A percentile compares a stretch with the other conserved stretches of the same genome.
Evolutionary conservation across 495 filamentous ascomycete species (phyloP).

Genomic region (Aspergillus indologenus): DNA sequence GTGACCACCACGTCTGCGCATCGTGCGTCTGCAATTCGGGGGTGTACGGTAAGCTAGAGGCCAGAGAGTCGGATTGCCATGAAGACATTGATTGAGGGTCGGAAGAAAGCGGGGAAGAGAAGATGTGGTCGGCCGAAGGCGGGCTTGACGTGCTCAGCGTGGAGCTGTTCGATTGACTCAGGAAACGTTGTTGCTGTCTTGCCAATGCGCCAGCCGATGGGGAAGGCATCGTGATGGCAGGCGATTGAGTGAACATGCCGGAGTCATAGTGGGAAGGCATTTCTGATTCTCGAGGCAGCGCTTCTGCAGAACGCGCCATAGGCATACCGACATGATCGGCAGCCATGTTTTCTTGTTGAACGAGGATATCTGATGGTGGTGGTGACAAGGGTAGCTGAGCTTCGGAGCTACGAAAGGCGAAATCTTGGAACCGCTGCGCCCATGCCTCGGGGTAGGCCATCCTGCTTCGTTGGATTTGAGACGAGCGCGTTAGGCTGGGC

Average conservation of each 20-base stretch:
- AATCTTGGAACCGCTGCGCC: constrained; percentile 43
- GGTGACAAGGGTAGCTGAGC: constrained; percentile 45
- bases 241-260: constrained; percentile 35
- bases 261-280: constrained; percentile 38
- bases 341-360: constrained; percentile 40
- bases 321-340: constrained; percentile 23
- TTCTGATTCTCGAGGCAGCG: constrained; percentile 30
- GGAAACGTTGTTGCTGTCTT: constrained; percentile 37
- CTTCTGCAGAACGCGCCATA: constrained; percentile 17
- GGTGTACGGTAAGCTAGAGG: constrained; percentile 38
- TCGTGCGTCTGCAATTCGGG: constrained; percentile 42
- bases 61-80: constrained; percentile 45
- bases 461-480: constrained; percentile 35
- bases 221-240: constrained; percentile 40
- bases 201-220: constrained; percentile 29
- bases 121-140: constrained; percentile 42
- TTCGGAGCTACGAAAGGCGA: constrained; percentile 34
- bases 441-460: constrained; percentile 46
- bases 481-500: constrained; percentile 42
- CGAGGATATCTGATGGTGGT: constrained; percentile 41
- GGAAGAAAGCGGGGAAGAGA: constrained; percentile 45
- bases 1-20: constrained; percentile 43
- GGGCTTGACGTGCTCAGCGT: constrained; percentile 39
- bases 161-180: constrained; percentile 34
- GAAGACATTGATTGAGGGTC: constrained; percentile 44